Evolutionary conservation across 176 grass and related monocot species (phyloP).

Genomic region (Urochloa ruziziensis): DNA sequence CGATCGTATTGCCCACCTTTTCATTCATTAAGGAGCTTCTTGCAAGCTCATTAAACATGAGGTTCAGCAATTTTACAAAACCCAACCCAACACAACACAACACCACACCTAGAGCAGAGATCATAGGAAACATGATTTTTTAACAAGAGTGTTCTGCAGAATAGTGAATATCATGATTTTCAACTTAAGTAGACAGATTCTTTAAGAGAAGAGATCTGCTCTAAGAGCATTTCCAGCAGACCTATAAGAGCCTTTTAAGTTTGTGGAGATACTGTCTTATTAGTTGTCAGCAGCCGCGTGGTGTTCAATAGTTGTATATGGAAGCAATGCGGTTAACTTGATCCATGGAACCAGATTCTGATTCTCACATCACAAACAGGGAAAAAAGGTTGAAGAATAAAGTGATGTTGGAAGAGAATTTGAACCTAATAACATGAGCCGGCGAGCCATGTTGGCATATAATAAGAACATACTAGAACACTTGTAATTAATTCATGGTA

Average conservation of each 20-base stretch:
- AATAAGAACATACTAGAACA: neutral
- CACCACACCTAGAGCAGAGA: too few species aligned
- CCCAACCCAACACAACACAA: too few species aligned
- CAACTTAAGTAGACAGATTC: neutral
- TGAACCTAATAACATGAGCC: neutral
- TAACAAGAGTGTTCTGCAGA: neutral
- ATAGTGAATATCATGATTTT: neutral
- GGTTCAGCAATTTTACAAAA: too few species aligned
- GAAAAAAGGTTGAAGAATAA: slow-evolving; percentile 24
- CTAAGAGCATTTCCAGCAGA: neutral
- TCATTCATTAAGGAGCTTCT: too few species aligned
- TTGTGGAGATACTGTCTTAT: neutral
- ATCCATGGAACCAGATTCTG: slow-evolving; percentile 11
- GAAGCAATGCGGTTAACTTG: neutral
- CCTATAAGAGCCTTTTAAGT: neutral
- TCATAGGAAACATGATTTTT: too few species aligned
- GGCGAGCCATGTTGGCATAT: neutral
- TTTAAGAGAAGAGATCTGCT: neutral
- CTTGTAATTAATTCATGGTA: neutral
- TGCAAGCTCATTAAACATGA: too few species aligned
- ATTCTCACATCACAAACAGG: neutral
- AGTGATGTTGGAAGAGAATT: neutral
- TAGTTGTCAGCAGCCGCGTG: neutral
- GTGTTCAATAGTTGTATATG: neutral
- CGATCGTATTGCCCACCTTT: too few species aligned